These are phyloP conservation scores for Penicillium lividum DNA, from an alignment of 495 filamentous ascomycete genomes.

Conservation along the genomic window DNA sequence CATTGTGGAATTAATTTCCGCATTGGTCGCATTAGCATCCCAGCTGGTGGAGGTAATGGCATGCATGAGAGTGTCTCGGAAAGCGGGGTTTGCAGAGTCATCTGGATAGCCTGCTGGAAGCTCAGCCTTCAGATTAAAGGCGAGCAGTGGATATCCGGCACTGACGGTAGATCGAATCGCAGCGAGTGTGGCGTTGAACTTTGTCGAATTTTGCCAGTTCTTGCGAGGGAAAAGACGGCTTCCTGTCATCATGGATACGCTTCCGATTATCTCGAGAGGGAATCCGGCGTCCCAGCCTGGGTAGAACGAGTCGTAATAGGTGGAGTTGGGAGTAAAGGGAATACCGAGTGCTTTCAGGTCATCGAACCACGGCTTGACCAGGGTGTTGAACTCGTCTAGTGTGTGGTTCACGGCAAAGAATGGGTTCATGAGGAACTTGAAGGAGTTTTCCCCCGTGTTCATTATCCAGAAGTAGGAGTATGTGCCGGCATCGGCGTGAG, in stretches of 20 bases:
- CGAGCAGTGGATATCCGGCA: conserved; percentile 44
- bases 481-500: conserved; percentile 50
- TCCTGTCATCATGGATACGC: conserved; percentile 36
- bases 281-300: conserved; percentile 48
- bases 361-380: conserved; percentile 49
- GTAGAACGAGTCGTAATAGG: conserved; percentile 51
- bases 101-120: conserved; percentile 24
- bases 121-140: conserved; percentile 51
- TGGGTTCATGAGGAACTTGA: conserved; percentile 31
- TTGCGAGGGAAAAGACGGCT: conserved; percentile 54
- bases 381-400: conserved; percentile 38
- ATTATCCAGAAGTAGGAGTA: conserved; percentile 53
- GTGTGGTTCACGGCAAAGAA: conserved; percentile 56
- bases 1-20: conserved; percentile 24
- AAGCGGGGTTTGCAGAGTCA: conserved; percentile 56
- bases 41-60: conserved; percentile 44
- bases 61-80: conserved; percentile 54
- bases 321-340: conserved; percentile 45
- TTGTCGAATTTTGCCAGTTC: conserved; percentile 42
- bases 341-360: conserved; percentile 36
- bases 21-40: conserved; percentile 18
- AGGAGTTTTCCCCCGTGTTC: conserved; percentile 17
- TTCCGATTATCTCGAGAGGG: conserved; percentile 48
- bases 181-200: conserved; percentile 44
- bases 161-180: conserved; percentile 46